Conservation (phyloP, 2,329 filamentous ascomycete genomes). For the Pseudogymnoascus sp. region DNA sequence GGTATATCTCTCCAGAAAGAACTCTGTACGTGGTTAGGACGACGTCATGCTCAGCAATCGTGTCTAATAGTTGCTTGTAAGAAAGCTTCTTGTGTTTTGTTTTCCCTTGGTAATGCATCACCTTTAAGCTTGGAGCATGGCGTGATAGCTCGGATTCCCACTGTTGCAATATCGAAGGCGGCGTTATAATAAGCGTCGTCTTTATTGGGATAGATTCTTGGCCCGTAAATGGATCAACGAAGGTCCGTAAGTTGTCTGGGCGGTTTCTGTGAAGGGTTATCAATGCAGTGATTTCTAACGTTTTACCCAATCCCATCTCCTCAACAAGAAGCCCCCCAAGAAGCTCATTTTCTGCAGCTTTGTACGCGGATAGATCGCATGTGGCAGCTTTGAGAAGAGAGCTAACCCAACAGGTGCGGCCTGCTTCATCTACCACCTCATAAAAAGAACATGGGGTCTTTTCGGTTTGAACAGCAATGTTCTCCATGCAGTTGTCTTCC, state of each 20-base stretch:
- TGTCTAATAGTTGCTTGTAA: slow-evolving; percentile 31
- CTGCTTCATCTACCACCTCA: slow-evolving; percentile 36
- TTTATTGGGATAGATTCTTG: slow-evolving; percentile 34
- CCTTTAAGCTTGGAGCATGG: slow-evolving; percentile 49
- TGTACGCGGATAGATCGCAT: slow-evolving; percentile 39
- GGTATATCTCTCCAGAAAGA: slow-evolving; percentile 73
- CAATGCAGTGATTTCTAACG: slow-evolving; percentile 64
- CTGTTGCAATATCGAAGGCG: slow-evolving; percentile 47
- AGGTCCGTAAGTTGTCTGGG: slow-evolving; percentile 12
- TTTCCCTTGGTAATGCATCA: slow-evolving; percentile 48
- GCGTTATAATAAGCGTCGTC: slow-evolving; percentile 55
- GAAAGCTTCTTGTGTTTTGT: slow-evolving; percentile 25
- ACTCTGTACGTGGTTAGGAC: slow-evolving; percentile 60
- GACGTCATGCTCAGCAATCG: slow-evolving; percentile 46
- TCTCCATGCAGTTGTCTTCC: neutral
- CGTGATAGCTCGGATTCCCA: slow-evolving; percentile 52
- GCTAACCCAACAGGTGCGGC: slow-evolving; percentile 46
- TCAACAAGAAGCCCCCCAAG: slow-evolving; percentile 61
- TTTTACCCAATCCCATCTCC: slow-evolving; percentile 80
- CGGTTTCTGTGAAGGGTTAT: slow-evolving; percentile 52
- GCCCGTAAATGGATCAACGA: slow-evolving; percentile 34
- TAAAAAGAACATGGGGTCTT: slow-evolving; percentile 33
- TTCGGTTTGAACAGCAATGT: neutral
- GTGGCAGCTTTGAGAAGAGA: slow-evolving; percentile 53
- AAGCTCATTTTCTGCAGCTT: slow-evolving; percentile 24